A percentile compares a stretch with the other conserved stretches of the same genome.
Evolutionary conservation across 257 asterid genomes (phyloP).

Genomic region (Penstemon eatonii): DNA sequence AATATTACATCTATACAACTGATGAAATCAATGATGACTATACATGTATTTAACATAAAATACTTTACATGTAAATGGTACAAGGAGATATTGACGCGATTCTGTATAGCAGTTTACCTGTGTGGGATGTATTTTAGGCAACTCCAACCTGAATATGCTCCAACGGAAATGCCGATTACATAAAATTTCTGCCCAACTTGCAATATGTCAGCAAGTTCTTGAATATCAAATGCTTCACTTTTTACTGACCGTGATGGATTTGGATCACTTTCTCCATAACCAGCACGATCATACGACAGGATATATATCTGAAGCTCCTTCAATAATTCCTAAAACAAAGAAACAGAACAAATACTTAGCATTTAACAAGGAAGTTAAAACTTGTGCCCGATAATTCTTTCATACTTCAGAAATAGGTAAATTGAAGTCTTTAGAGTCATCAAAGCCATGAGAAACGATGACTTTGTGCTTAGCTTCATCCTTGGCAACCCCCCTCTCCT

Average conservation of each 20-base stretch:
- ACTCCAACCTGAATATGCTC: slow-evolving; percentile 80
- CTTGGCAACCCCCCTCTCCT: slow-evolving; percentile 63
- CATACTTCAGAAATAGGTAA: slow-evolving; percentile 63
- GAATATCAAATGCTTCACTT: slow-evolving; percentile 83
- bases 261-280: slow-evolving; percentile 94
- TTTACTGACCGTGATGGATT: slow-evolving; percentile 70
- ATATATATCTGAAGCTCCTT: slow-evolving; percentile 65
- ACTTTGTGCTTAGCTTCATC: slow-evolving; percentile 64
- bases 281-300: slow-evolving; percentile 77
- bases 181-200: slow-evolving; percentile 67
- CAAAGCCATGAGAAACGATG: slow-evolving; percentile 66
- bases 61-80: not conserved
- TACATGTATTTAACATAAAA: not conserved
- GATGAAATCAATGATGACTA: not conserved
- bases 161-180: slow-evolving; percentile 75
- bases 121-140: slow-evolving; percentile 73
- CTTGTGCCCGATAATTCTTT: slow-evolving; percentile 7
- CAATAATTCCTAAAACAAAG: slow-evolving; percentile 52
- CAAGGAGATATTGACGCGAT: not conserved
- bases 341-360: not conserved
- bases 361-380: not conserved
- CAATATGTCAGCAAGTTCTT: slow-evolving; percentile 79
- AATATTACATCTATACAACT: not conserved
- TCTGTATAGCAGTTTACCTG: slow-evolving; percentile 40
- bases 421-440: slow-evolving; percentile 55